Evolutionary conservation across 2,329 filamentous ascomycete genomes (phyloP).

Genomic region (Aspergillus sp.): DNA sequence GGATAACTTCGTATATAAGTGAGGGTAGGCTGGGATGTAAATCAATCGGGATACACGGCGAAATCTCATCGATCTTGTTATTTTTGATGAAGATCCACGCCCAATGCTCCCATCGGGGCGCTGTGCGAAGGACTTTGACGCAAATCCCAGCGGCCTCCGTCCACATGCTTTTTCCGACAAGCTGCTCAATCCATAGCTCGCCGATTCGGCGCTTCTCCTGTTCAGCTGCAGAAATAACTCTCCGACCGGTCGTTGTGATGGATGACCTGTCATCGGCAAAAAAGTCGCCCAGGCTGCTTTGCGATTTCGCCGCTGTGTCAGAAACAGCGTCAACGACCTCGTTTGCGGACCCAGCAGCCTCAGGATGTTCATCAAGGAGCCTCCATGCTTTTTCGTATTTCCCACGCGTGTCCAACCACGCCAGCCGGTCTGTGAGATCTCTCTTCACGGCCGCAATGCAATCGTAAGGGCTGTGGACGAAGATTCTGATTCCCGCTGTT

Average conservation of each 20-base stretch:
- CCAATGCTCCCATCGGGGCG: constrained; percentile 89
- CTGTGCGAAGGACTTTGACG: constrained; percentile 69
- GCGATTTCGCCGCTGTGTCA: constrained; percentile 24
- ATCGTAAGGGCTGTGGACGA: constrained; percentile 93
- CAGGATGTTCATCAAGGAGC: constrained; percentile 77
- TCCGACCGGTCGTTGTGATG: constrained; percentile 50
- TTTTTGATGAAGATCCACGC: constrained; percentile 83
- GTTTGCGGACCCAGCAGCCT: constrained; percentile 42
- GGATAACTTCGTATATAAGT: constrained; percentile 76
- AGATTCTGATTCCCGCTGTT: constrained; percentile 64
- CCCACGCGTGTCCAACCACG: constrained; percentile 73
- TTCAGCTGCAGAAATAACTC: constrained; percentile 58
- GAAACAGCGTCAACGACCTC: constrained; percentile 28
- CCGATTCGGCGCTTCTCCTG: constrained; percentile 86
- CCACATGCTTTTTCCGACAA: constrained; percentile 71
- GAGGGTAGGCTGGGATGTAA: constrained; percentile 70
- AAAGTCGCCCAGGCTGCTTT: constrained; percentile 52
- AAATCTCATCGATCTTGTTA: constrained; percentile 81
- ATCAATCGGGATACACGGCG: constrained; percentile 69
- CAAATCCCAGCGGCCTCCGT: constrained; percentile 66
- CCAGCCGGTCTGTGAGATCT: constrained; percentile 73
- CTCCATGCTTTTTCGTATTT: constrained; percentile 83
- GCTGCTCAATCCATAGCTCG: constrained; percentile 83
- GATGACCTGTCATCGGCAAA: constrained; percentile 61
- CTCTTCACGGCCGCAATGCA: constrained; percentile 86